phyloP scores from a whole-genome alignment of 805 yeast genomes.

The Spathaspora hagerdaliae region DNA sequence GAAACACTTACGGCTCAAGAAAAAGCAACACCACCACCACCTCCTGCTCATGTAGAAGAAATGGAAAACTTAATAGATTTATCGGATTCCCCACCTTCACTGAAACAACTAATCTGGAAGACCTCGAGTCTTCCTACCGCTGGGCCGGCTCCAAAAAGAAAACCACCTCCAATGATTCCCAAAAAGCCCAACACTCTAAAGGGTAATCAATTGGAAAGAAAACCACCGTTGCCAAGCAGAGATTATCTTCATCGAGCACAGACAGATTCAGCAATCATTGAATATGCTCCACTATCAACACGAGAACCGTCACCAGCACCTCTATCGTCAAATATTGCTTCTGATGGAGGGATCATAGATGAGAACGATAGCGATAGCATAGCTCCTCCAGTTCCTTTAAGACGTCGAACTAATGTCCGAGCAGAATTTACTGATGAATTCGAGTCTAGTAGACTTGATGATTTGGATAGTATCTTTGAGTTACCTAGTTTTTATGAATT shows the following conservation, averaged over 20 bases:
- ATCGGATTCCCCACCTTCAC: slow-evolving; percentile 24
- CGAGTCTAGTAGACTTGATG: slow-evolving; percentile 13
- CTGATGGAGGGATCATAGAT: slow-evolving; percentile 5
- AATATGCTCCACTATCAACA: not conserved
- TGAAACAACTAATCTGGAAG: too few species aligned
- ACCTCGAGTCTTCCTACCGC: slow-evolving; percentile 9
- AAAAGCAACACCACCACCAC: slow-evolving; percentile 6
- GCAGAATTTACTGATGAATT: slow-evolving; percentile 9
- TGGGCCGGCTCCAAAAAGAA: slow-evolving; percentile 7
- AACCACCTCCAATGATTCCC: slow-evolving; percentile 44
- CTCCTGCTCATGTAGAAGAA: slow-evolving; percentile 8
- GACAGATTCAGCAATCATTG: not conserved
- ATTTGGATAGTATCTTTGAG: slow-evolving; percentile 19
- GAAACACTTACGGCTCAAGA: not conserved
- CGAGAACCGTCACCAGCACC: slow-evolving; percentile 2
- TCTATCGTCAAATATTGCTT: slow-evolving; percentile 4
- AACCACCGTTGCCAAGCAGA: slow-evolving; percentile 34
- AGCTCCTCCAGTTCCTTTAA: slow-evolving; percentile 29
- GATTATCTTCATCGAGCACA: slow-evolving; percentile 4
- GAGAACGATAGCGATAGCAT: slow-evolving; percentile 6
- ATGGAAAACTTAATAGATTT: slow-evolving; percentile 35
- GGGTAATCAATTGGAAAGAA: slow-evolving; percentile 23
- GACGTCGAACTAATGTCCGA: slow-evolving; percentile 11
- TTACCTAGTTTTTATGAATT: slow-evolving; percentile 24
- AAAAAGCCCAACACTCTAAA: slow-evolving; percentile 41